phyloP scores from a whole-genome alignment of 179 eudicot genomes.

The Silene noctiflora region DNA sequence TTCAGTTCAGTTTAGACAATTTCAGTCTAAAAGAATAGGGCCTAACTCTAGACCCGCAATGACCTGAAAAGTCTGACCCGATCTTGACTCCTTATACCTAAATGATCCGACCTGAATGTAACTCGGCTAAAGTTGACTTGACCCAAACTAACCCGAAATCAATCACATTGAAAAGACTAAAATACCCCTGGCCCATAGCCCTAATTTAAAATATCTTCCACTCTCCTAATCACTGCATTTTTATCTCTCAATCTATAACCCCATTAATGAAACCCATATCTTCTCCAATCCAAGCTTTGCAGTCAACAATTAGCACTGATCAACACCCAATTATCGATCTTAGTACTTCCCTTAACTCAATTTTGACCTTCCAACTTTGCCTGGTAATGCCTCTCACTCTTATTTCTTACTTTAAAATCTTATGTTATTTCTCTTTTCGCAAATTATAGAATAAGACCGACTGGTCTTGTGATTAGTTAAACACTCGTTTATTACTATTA shows the following conservation, averaged over 20 bases:
- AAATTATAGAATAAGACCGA: no score
- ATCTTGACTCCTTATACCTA: no score
- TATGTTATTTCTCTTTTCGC: neutral
- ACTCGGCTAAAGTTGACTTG: no score
- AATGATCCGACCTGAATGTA: no score
- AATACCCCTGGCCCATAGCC: conserved; percentile 21
- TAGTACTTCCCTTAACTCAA: neutral
- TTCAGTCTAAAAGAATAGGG: no score
- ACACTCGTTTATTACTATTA: neutral
- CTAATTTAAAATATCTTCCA: conserved; percentile 25
- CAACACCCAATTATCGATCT: neutral
- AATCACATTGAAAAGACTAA: conserved; percentile 14
- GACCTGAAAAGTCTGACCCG: no score
- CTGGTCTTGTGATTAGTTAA: neutral
- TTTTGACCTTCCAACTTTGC: conserved; percentile 14
- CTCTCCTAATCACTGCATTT: conserved; percentile 12
- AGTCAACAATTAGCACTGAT: neutral
- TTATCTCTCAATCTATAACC: conserved; percentile 15
- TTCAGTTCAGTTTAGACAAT: no score
- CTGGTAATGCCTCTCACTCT: conserved; percentile 18
- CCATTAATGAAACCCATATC: conserved; percentile 17
- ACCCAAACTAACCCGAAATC: no score
- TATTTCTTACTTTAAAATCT: neutral
- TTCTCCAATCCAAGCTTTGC: neutral
- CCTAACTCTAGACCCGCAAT: no score